These are phyloP conservation scores for Acidiella bohemica DNA, from an alignment of 495 filamentous ascomycete genomes.

Conservation along the genomic window DNA sequence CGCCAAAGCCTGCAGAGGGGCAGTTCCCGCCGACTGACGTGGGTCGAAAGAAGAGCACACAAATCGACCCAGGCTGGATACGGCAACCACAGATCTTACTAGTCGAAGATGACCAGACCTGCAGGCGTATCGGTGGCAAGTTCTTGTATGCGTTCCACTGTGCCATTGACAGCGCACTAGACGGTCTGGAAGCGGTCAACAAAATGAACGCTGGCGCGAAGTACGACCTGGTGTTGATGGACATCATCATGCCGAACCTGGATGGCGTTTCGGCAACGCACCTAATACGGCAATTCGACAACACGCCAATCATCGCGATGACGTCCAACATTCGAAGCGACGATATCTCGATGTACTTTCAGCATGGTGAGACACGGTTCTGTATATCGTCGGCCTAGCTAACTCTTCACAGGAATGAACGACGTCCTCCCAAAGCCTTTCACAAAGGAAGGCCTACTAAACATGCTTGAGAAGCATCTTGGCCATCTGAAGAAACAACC, in stretches of 20 bases:
- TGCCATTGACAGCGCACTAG: slow-evolving; percentile 77
- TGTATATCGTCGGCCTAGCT: no score
- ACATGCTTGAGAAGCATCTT: slow-evolving; percentile 81
- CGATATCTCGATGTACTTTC: slow-evolving; percentile 94
- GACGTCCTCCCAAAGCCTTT: slow-evolving; percentile 96
- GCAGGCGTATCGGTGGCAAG: slow-evolving; percentile 84
- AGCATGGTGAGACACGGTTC: slow-evolving; percentile 90
- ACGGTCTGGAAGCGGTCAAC: slow-evolving; percentile 85
- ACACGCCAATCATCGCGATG: slow-evolving; percentile 92
- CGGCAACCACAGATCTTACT: slow-evolving; percentile 75
- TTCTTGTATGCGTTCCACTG: slow-evolving; percentile 84
- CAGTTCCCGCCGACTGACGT: slow-evolving; percentile 29
- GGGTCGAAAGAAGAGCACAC: slow-evolving; percentile 51
- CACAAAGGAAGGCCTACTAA: slow-evolving; percentile 84
- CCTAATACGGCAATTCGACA: slow-evolving; percentile 79
- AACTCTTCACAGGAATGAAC: slow-evolving; percentile 67
- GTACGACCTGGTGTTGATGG: slow-evolving; percentile 94
- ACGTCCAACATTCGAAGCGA: slow-evolving; percentile 96
- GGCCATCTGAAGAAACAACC: slow-evolving; percentile 51
- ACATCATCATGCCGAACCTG: slow-evolving; percentile 96
- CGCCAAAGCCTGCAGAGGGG: slow-evolving; percentile 42
- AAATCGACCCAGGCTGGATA: slow-evolving; percentile 66
- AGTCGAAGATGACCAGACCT: slow-evolving; percentile 92
- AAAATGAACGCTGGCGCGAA: slow-evolving; percentile 72
- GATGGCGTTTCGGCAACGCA: slow-evolving; percentile 92